Percentiles rank a stretch among this genome's conserved stretches.
These are phyloP conservation scores for Curvularia sp. DNA, from an alignment of 2,329 filamentous ascomycete species.

Conservation along the genomic window DNA sequence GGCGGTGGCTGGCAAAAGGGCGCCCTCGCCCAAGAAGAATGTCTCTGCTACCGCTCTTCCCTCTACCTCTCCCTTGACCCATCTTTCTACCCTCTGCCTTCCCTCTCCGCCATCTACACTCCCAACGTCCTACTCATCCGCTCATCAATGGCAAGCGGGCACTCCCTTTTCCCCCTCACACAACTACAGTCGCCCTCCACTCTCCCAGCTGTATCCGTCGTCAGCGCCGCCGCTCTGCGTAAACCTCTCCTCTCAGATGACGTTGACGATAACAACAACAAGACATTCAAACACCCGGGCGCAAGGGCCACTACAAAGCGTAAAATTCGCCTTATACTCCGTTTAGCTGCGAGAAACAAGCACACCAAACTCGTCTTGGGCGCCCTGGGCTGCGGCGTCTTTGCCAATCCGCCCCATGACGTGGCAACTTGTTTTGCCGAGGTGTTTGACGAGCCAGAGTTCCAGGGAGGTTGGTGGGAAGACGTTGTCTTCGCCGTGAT, in stretches of 20 bases:
- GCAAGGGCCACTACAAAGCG: conserved; percentile 65
- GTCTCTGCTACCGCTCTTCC: conserved; percentile 69
- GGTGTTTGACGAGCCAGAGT: conserved; percentile 68
- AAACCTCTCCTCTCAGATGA: conserved; percentile 47
- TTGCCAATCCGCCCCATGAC: conserved; percentile 66
- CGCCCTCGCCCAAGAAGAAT: conserved; percentile 72
- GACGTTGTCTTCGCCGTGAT: conserved; percentile 70
- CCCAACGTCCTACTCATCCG: conserved; percentile 68
- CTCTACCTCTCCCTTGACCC: conserved; percentile 59
- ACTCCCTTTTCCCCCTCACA: conserved; percentile 55
- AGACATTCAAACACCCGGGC: conserved; percentile 25
- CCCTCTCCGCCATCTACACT: conserved; percentile 64
- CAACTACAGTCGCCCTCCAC: conserved; percentile 30
- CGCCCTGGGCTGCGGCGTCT: conserved; percentile 73
- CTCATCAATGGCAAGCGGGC: conserved; percentile 56
- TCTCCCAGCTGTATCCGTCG: conserved; percentile 63
- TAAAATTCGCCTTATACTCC: conserved; percentile 68
- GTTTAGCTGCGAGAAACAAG: conserved; percentile 64
- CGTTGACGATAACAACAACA: not conserved
- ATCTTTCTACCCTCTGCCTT: conserved; percentile 62
- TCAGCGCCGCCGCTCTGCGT: conserved; percentile 66
- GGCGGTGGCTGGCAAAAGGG: conserved; percentile 72
- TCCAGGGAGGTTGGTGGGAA: conserved; percentile 69
- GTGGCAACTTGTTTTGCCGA: conserved; percentile 70
- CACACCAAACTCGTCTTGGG: conserved; percentile 70